Percentiles rank a stretch among this genome's conserved stretches.
Conservation (phyloP, 164 flowering plant genomes). For the Stephania yunnanensis region DNA sequence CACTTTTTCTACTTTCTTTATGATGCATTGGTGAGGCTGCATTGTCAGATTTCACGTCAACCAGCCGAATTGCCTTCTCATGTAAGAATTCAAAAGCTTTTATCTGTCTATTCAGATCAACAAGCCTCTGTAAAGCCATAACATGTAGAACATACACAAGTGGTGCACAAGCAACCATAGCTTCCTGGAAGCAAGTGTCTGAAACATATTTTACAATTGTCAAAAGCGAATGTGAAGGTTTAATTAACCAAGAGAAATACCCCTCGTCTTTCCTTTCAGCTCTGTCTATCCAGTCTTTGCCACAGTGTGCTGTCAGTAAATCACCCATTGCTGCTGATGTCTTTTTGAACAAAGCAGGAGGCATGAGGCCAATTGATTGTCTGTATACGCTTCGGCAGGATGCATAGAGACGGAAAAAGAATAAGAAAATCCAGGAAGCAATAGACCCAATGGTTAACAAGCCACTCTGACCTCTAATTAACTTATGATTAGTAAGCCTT, state of each 20-base stretch:
- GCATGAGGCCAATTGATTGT: slow-evolving; percentile 61
- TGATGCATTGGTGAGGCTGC: slow-evolving; percentile 14
- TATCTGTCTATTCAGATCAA: slow-evolving; percentile 67
- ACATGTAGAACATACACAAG: slow-evolving; percentile 50
- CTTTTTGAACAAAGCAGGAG: slow-evolving; percentile 57
- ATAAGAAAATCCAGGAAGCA: slow-evolving; percentile 44
- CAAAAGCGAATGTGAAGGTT: slow-evolving; percentile 54
- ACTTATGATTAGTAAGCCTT: slow-evolving; percentile 5
- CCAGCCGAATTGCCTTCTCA: slow-evolving; percentile 24
- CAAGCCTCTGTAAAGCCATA: slow-evolving; percentile 80
- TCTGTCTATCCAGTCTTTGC: slow-evolving; percentile 52
- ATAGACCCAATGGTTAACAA: slow-evolving; percentile 7
- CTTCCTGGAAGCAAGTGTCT: slow-evolving; percentile 29
- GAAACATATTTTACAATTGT: slow-evolving; percentile 36
- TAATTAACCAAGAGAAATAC: slow-evolving; percentile 68
- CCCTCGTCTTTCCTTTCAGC: slow-evolving; percentile 43
- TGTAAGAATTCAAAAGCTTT: slow-evolving; percentile 47
- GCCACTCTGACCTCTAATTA: slow-evolving; percentile 13
- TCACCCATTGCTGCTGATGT: slow-evolving; percentile 56
- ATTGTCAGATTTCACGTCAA: slow-evolving; percentile 28
- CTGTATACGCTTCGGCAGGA: slow-evolving; percentile 67
- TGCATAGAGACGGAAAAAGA: slow-evolving; percentile 60
- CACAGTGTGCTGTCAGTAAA: slow-evolving; percentile 40
- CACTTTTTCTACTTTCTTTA: slow-evolving; percentile 37
- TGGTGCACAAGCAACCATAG: slow-evolving; percentile 28